Evolutionary conservation across 495 filamentous ascomycete genomes (phyloP).

Genomic region (Xylaria curta): DNA sequence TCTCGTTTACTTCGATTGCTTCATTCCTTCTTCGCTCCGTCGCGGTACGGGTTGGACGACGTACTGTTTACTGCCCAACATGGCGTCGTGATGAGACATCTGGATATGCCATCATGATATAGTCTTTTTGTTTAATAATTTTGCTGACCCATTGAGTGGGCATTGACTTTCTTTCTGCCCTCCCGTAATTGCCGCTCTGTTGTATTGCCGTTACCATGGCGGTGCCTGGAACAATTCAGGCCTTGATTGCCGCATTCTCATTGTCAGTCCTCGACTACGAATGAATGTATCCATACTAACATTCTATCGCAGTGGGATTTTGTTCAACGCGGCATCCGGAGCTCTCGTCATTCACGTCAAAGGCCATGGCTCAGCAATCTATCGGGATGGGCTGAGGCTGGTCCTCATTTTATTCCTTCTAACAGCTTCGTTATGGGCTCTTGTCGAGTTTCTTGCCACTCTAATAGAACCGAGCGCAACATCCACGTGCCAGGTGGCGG

Average conservation of each 20-base stretch:
- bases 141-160: constrained; percentile 59
- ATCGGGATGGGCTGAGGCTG: constrained; percentile 67
- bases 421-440: constrained; percentile 58
- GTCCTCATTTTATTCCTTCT: constrained; percentile 62
- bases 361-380: constrained; percentile 55
- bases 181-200: constrained; percentile 30
- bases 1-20: constrained; percentile 16
- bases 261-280: constrained; percentile 49
- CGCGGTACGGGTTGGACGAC: constrained; percentile 24
- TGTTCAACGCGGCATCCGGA: constrained; percentile 58
- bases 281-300: background rate
- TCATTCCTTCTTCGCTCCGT: constrained; percentile 24
- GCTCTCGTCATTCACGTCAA: constrained; percentile 58
- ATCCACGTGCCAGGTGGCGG: constrained; percentile 54
- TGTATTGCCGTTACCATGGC: constrained; percentile 49
- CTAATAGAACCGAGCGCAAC: constrained; percentile 51
- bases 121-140: constrained; percentile 41
- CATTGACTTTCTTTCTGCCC: constrained; percentile 46
- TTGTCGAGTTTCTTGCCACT: constrained; percentile 54
- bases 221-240: constrained; percentile 53
- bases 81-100: constrained; percentile 32
- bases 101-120: constrained; percentile 37
- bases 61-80: constrained; percentile 29
- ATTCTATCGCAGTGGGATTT: constrained; percentile 51
- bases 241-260: constrained; percentile 59